Evolutionary conservation across 257 asterid species (phyloP).

Genomic region (Perilla frutescens): DNA sequence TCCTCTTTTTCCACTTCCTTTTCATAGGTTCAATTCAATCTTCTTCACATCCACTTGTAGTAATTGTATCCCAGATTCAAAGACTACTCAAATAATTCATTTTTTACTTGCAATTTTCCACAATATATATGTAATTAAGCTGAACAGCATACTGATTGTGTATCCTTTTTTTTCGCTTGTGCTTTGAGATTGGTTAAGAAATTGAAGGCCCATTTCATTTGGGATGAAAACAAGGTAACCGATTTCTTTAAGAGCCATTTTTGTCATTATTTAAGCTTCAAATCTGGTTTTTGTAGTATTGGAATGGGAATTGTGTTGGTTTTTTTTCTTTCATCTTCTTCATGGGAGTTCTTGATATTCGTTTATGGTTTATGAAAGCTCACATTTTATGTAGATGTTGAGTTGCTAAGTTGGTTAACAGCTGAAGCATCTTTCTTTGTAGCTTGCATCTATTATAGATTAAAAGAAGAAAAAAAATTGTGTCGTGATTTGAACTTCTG

Average conservation of each 20-base stretch:
- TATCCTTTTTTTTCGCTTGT: background rate
- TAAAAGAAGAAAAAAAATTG: background rate
- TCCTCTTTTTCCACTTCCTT: background rate
- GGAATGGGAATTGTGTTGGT: conserved; percentile 21
- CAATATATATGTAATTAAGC: conserved; percentile 11
- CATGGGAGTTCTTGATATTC: conserved; percentile 24
- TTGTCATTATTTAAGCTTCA: conserved; percentile 33
- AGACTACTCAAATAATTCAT: background rate
- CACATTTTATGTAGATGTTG: conserved; percentile 14
- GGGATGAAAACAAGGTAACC: conserved; percentile 45
- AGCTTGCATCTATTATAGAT: conserved; percentile 1
- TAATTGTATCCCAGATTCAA: conserved; percentile 41
- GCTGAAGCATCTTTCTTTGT: background rate
- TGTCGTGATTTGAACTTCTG: conserved; percentile 26
- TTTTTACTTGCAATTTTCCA: conserved; percentile 9
- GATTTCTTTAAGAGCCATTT: conserved; percentile 24
- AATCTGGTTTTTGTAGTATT: conserved; percentile 50
- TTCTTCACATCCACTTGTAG: background rate
- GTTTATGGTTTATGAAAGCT: conserved; percentile 23
- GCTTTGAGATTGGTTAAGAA: conserved; percentile 40
- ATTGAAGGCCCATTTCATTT: conserved; percentile 43
- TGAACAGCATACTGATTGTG: conserved; percentile 5
- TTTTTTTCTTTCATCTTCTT: background rate
- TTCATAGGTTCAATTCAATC: conserved; percentile 7
- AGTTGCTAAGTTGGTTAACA: background rate